A percentile compares a stretch with the other conserved stretches of the same genome.
phyloP scores from a whole-genome alignment of 345 rosid genomes.

The Erodium maritimum region DNA sequence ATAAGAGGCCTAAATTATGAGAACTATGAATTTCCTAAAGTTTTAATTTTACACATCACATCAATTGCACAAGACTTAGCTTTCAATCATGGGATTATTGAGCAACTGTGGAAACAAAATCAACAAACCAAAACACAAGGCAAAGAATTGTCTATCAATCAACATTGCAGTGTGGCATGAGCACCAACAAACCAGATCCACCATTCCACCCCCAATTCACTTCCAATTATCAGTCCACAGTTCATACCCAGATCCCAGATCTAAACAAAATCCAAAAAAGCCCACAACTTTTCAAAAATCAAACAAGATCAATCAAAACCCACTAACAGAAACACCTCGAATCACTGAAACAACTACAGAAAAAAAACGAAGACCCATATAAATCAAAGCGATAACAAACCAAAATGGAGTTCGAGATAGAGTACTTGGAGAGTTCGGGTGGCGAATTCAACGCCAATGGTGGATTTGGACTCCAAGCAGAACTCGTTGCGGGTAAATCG shows the following conservation, averaged over 20 bases:
- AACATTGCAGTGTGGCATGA: background rate
- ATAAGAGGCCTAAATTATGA: too few relatives aligned
- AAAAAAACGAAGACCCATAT: too few relatives aligned
- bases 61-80: too few relatives aligned
- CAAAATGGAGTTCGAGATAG: slow-evolving; percentile 4
- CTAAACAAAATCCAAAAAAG: background rate
- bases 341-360: too few relatives aligned
- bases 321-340: background rate
- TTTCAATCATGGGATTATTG: too few relatives aligned
- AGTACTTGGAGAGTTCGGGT: slow-evolving; percentile 93
- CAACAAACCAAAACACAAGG: too few relatives aligned
- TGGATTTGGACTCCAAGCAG: slow-evolving; percentile 89
- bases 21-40: too few relatives aligned
- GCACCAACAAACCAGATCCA: background rate
- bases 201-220: background rate
- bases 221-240: background rate
- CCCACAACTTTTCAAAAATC: background rate
- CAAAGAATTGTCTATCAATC: background rate
- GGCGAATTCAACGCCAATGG: slow-evolving; percentile 95
- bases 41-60: too few relatives aligned
- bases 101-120: too few relatives aligned
- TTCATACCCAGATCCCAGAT: background rate
- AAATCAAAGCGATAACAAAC: background rate
- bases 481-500: slow-evolving; percentile 97
- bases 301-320: background rate